Conservation (phyloP, 1,139 yeast species). For the Kodamaea fungicola region DNA sequence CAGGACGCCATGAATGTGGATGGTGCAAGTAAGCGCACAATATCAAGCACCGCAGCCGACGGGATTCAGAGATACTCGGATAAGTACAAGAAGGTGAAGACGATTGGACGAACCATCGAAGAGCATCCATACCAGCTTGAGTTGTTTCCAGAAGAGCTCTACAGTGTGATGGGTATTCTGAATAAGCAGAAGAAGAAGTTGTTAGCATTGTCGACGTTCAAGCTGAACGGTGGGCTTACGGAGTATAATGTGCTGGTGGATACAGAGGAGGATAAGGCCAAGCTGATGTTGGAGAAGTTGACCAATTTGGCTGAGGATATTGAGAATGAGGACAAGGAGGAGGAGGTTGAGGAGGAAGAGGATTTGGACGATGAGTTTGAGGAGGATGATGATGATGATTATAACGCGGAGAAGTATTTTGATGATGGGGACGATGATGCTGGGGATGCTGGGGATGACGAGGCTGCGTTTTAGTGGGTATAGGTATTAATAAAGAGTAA, state of each 20-base stretch:
- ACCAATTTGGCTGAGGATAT: slow-evolving; percentile 59
- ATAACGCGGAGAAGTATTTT: slow-evolving; percentile 49
- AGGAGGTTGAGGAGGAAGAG: slow-evolving; percentile 35
- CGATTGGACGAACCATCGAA: slow-evolving; percentile 72
- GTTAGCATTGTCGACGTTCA: slow-evolving; percentile 48
- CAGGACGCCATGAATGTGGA: slow-evolving; percentile 16
- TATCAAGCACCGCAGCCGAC: slow-evolving; percentile 26
- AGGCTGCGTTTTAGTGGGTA: slow-evolving; percentile 16
- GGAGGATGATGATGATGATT: slow-evolving; percentile 67
- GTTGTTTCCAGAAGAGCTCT: slow-evolving; percentile 78
- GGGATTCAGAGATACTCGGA: slow-evolving; percentile 76
- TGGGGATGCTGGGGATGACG: slow-evolving; percentile 73
- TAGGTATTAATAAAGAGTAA: too few relatives aligned
- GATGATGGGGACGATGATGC: slow-evolving; percentile 79
- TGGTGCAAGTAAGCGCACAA: slow-evolving; percentile 9
- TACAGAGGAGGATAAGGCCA: slow-evolving; percentile 32
- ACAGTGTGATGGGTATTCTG: slow-evolving; percentile 68
- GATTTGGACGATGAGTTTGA: slow-evolving; percentile 52
- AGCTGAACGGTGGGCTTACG: slow-evolving; percentile 44
- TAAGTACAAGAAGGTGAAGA: slow-evolving; percentile 65
- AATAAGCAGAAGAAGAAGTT: slow-evolving; percentile 51
- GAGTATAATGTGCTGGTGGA: slow-evolving; percentile 25
- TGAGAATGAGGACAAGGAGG: slow-evolving; percentile 40
- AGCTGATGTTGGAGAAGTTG: slow-evolving; percentile 53
- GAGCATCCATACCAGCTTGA: slow-evolving; percentile 76